Evolutionary conservation across 2,329 filamentous ascomycete genomes (phyloP).

Genomic region (Ophiostoma piceae): DNA sequence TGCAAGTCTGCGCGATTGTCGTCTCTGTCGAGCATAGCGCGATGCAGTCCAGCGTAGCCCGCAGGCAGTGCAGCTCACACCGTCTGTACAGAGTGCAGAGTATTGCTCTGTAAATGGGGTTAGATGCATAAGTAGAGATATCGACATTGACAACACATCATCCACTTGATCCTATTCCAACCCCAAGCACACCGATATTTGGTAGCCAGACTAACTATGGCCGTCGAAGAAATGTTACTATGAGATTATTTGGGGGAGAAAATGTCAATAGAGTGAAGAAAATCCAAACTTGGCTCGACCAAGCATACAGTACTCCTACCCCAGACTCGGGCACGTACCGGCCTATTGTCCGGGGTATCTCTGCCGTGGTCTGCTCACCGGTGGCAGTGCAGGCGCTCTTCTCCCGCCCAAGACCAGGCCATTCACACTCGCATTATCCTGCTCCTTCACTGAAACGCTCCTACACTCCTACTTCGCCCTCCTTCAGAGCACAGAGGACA

Average conservation of each 20-base stretch:
- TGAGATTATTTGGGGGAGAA: background rate
- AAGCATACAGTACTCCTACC: background rate
- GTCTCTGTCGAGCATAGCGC: slow-evolving; percentile 8
- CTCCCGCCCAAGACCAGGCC: background rate
- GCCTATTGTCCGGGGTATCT: slow-evolving; percentile 10
- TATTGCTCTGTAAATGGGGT: background rate
- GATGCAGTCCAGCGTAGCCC: background rate
- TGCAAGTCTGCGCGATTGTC: background rate
- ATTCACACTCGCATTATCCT: background rate
- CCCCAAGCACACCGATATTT: slow-evolving; percentile 13
- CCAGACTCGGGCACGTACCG: slow-evolving; percentile 7
- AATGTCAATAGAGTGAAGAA: background rate
- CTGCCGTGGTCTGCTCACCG: background rate
- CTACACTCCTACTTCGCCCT: background rate
- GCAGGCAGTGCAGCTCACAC: background rate
- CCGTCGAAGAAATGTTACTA: background rate
- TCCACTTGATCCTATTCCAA: slow-evolving; percentile 8
- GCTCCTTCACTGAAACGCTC: background rate
- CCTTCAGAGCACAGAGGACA: background rate
- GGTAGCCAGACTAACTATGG: background rate
- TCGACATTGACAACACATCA: slow-evolving; percentile 8
- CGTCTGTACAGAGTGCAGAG: background rate
- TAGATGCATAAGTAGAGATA: background rate
- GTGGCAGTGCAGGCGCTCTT: background rate
- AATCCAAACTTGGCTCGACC: background rate